Conservation (phyloP, 495 filamentous ascomycete genomes). For the Tuber calosporum region DNA sequence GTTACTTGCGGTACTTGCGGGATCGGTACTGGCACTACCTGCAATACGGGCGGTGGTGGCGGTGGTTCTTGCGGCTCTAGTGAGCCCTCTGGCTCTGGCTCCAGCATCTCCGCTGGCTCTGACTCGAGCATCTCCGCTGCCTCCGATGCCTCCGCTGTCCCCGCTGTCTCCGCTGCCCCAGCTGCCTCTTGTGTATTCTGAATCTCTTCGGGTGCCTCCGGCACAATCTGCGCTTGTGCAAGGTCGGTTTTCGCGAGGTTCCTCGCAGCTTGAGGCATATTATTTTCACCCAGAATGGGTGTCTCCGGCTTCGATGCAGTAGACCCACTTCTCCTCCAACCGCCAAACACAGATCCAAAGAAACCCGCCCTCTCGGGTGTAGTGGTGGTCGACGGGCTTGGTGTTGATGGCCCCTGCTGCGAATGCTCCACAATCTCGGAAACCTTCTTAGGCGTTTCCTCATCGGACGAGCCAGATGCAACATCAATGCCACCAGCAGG, state of each 20-base stretch:
- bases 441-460: slow-evolving; percentile 40
- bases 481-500: slow-evolving; percentile 18
- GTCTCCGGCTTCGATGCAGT: slow-evolving; percentile 41
- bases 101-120: too few species aligned
- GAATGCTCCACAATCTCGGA: slow-evolving; percentile 34
- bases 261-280: not conserved
- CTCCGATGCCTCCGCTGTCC: too few species aligned
- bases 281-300: not conserved
- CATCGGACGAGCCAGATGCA: slow-evolving; percentile 31
- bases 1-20: not conserved
- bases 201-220: not conserved
- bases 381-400: slow-evolving; percentile 32
- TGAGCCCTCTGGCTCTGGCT: not conserved
- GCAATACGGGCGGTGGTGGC: not conserved
- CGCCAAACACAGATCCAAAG: slow-evolving; percentile 47
- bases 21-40: not conserved
- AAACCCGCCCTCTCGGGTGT: slow-evolving; percentile 40
- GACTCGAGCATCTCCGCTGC: too few species aligned
- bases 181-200: not conserved
- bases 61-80: not conserved
- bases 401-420: slow-evolving; percentile 31
- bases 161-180: too few species aligned
- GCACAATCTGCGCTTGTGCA: not conserved
- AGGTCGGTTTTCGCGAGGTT: not conserved
- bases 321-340: slow-evolving; percentile 42